phyloP scores from a whole-genome alignment of 192 early-diverging fungal genomes.

The Radiomyces spectabilis region DNA sequence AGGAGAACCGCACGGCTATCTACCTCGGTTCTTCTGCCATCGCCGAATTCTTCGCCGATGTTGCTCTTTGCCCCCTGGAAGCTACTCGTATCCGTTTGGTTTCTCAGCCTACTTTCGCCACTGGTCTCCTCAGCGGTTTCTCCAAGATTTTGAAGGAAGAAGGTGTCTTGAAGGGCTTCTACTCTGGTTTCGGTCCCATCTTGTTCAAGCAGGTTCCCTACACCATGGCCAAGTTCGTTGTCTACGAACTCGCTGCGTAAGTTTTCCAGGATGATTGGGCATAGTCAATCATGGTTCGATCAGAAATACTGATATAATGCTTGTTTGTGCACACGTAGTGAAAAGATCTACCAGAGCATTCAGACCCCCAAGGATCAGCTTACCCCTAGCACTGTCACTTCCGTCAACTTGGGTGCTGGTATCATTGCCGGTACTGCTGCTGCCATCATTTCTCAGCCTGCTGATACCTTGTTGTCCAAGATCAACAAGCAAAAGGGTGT shows the following conservation, averaged over 20 bases:
- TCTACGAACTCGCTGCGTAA: conserved; percentile 46
- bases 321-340: conserved; percentile 12
- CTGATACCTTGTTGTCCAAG: conserved; percentile 65
- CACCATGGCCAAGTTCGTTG: conserved; percentile 73
- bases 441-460: conserved; percentile 60
- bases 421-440: conserved; percentile 62
- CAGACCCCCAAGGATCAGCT: conserved; percentile 36
- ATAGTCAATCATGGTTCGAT: background rate
- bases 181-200: conserved; percentile 71
- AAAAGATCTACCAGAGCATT: conserved; percentile 39
- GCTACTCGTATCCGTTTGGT: conserved; percentile 65
- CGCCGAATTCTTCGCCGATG: conserved; percentile 71
- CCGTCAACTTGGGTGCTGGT: conserved; percentile 48
- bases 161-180: conserved; percentile 58
- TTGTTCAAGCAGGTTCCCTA: conserved; percentile 72
- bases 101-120: conserved; percentile 59
- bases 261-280: conserved; percentile 4
- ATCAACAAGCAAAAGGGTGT: conserved; percentile 65
- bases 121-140: conserved; percentile 53
- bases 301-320: background rate
- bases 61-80: conserved; percentile 65
- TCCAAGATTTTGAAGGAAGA: conserved; percentile 52
- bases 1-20: conserved; percentile 50
- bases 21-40: conserved; percentile 55
- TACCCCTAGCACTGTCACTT: conserved; percentile 34